phyloP scores from a whole-genome alignment of 371 early-diverging fungal species.

The Choanephora cucurbitarum region DNA sequence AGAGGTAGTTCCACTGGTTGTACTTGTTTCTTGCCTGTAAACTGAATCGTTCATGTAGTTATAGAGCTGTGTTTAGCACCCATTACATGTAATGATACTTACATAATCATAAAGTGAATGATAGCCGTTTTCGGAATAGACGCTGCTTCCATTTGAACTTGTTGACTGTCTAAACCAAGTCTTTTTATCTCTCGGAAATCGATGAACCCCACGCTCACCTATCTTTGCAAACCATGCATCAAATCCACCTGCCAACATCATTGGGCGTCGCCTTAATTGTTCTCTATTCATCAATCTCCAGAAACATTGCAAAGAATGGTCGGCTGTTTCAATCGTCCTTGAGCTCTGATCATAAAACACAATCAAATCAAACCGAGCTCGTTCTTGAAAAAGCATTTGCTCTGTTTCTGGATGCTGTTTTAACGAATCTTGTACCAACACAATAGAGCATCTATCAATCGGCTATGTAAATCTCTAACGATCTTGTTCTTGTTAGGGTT shows the following conservation, averaged over 20 bases:
- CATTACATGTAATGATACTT: conserved; percentile 19
- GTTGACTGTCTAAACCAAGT: not conserved
- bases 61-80: too few relatives aligned
- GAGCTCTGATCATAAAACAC: conserved; percentile 74
- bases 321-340: conserved; percentile 8
- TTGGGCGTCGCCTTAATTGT: conserved; percentile 56
- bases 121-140: conserved; percentile 11
- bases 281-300: conserved; percentile 65
- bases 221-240: conserved; percentile 63
- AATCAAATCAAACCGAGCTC: conserved; percentile 73
- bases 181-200: conserved; percentile 1
- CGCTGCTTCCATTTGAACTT: not conserved
- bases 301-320: conserved; percentile 40
- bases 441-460: conserved; percentile 1
- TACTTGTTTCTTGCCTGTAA: conserved; percentile 1
- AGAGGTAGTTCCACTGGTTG: too few relatives aligned
- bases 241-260: conserved; percentile 78
- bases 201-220: conserved; percentile 42
- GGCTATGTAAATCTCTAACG: too few relatives aligned
- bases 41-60: conserved; percentile 1
- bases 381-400: conserved; percentile 61
- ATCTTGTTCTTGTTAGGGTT: too few relatives aligned
- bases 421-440: conserved; percentile 16
- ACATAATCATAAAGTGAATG: conserved; percentile 44
- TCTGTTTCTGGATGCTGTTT: conserved; percentile 48